Evolutionary conservation across 2,329 filamentous ascomycete genomes (phyloP).

Genomic region (Microcyclosporella mali): DNA sequence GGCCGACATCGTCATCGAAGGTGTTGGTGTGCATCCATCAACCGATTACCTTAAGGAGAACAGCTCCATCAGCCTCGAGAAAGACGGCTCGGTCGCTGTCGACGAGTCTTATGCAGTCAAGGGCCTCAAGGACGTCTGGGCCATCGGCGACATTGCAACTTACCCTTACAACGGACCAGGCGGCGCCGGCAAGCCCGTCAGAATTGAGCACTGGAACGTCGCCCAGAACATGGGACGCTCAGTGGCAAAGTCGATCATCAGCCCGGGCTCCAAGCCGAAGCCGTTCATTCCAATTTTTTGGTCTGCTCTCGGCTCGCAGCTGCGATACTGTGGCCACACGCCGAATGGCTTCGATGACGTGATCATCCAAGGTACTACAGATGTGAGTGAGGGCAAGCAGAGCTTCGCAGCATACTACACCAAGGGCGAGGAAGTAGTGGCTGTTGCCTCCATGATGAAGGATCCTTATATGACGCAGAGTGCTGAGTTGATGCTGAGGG

Average conservation of each 20-base stretch:
- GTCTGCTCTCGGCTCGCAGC: conserved; percentile 82
- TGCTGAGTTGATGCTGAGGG: conserved; percentile 75
- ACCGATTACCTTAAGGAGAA: conserved; percentile 77
- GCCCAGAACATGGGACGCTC: conserved; percentile 85
- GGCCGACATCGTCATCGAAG: conserved; percentile 85
- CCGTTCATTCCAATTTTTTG: conserved; percentile 92
- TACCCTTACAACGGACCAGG: conserved; percentile 92
- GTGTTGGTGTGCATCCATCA: conserved; percentile 79
- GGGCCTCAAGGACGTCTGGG: conserved; percentile 77
- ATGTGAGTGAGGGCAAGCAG: conserved; percentile 51
- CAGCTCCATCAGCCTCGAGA: conserved; percentile 60
- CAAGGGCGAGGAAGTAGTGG: conserved; percentile 78
- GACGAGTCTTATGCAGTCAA: conserved; percentile 73
- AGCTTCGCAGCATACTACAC: conserved; percentile 89
- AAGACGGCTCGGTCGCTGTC: conserved; percentile 79
- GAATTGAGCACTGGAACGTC: conserved; percentile 98
- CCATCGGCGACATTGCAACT: conserved; percentile 89
- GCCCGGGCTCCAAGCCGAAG: conserved; percentile 55
- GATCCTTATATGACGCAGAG: conserved; percentile 81
- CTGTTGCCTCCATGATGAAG: conserved; percentile 82
- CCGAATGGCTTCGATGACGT: conserved; percentile 77
- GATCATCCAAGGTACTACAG: conserved; percentile 68
- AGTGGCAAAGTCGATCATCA: conserved; percentile 70
- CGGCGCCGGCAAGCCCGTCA: conserved; percentile 62
- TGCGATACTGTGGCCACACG: conserved; percentile 91